These are phyloP conservation scores for Annulohypoxylon maeteangense DNA, from an alignment of 495 filamentous ascomycete genomes.

Conservation along the genomic window DNA sequence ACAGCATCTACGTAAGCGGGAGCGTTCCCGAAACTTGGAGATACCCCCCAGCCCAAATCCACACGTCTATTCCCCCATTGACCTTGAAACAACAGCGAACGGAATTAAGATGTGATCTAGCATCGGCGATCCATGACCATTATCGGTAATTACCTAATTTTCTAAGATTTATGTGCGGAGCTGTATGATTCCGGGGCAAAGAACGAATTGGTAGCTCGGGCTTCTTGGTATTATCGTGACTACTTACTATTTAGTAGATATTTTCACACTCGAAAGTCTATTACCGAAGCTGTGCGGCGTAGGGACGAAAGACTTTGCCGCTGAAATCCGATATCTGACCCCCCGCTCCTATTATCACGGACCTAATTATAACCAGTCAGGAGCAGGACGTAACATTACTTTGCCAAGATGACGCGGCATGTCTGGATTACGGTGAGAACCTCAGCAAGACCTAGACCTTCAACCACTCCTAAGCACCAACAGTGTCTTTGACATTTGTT, in stretches of 20 bases:
- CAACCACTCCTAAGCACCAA: slow-evolving; percentile 7
- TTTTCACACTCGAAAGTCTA: neutral
- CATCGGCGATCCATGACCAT: neutral
- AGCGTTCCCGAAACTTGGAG: slow-evolving; percentile 33
- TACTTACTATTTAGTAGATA: no score
- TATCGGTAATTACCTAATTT: neutral
- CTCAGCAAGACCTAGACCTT: neutral
- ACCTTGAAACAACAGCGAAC: slow-evolving; percentile 30
- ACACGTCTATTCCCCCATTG: slow-evolving; percentile 20
- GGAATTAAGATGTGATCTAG: slow-evolving; percentile 1
- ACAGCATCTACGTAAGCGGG: slow-evolving; percentile 32
- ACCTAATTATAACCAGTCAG: slow-evolving; percentile 21
- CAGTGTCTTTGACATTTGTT: neutral
- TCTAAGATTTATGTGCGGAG: neutral
- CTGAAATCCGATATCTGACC: slow-evolving; percentile 2
- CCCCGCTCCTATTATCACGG: neutral
- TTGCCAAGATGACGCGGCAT: slow-evolving; percentile 34
- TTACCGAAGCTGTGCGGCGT: neutral
- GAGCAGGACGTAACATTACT: slow-evolving; percentile 30
- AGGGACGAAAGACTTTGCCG: slow-evolving; percentile 2
- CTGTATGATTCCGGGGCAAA: neutral
- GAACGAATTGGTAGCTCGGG: neutral
- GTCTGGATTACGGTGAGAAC: slow-evolving; percentile 19
- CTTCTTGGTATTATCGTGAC: no score
- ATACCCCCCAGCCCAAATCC: slow-evolving; percentile 15